Percentiles rank a stretch among this genome's conserved stretches.
These are phyloP conservation scores for Hypoxylon sp. DNA, from an alignment of 2,329 filamentous ascomycete species.

Conservation along the genomic window DNA sequence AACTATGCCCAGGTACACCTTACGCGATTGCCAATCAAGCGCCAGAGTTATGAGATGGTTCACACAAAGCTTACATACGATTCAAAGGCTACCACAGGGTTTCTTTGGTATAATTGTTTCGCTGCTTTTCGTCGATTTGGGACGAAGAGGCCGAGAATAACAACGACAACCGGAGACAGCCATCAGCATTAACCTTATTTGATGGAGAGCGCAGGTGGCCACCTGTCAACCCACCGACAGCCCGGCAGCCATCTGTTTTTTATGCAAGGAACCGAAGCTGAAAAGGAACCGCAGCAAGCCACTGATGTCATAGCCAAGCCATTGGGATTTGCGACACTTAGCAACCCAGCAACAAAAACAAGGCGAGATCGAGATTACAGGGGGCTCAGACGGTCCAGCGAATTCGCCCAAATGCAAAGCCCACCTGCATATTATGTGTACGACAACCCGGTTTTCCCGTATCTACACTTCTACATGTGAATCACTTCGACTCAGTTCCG, in stretches of 20 bases:
- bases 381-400: not conserved
- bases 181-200: slow-evolving; percentile 27
- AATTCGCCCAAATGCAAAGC: no score
- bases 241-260: no score
- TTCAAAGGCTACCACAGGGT: no score
- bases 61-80: no score
- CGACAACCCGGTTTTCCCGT: not conserved
- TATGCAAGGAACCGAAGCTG: no score
- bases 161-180: slow-evolving; percentile 16
- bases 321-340: slow-evolving; percentile 5
- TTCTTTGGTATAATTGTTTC: no score
- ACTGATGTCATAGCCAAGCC: slow-evolving; percentile 36
- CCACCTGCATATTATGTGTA: not conserved
- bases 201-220: slow-evolving; percentile 21
- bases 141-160: not conserved
- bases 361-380: slow-evolving; percentile 12
- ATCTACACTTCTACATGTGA: not conserved
- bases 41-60: no score
- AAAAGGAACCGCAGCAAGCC: slow-evolving; percentile 23
- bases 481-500: not conserved
- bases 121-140: no score
- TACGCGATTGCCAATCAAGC: no score
- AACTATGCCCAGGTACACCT: no score
- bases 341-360: no score
- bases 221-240: slow-evolving; percentile 10